Percentiles rank a stretch among this genome's conserved stretches.
Evolutionary conservation across 176 grass and related monocot species (phyloP).

Genomic region (Carex parvula): DNA sequence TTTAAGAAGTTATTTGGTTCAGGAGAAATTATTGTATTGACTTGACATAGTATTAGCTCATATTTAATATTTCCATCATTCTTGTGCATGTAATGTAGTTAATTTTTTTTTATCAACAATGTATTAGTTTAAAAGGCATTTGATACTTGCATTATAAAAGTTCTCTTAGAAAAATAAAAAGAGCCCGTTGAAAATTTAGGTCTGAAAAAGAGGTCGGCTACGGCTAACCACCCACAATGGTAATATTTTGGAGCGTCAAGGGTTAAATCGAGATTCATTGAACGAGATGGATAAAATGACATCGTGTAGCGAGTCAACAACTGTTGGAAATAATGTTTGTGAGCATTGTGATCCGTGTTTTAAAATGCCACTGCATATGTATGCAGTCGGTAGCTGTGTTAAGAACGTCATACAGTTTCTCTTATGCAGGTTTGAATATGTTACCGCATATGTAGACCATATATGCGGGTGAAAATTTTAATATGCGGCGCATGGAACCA

Average conservation of each 20-base stretch:
- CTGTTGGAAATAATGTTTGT: neutral
- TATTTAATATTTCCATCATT: neutral
- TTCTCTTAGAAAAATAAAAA: neutral
- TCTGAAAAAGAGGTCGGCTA: neutral
- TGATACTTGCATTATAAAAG: neutral
- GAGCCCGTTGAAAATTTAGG: constrained; percentile 6
- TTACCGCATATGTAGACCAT: too few relatives aligned
- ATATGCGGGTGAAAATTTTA: too few relatives aligned
- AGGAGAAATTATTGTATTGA: neutral
- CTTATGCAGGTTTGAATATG: too few relatives aligned
- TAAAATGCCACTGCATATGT: too few relatives aligned
- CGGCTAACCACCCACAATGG: constrained; percentile 11
- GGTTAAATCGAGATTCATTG: neutral
- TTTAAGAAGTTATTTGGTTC: too few relatives aligned
- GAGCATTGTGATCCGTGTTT: too few relatives aligned
- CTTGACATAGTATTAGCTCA: neutral
- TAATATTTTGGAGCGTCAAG: constrained; percentile 2
- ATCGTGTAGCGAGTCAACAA: neutral
- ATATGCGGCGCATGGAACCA: too few relatives aligned
- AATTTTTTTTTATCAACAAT: neutral
- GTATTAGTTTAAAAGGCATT: neutral
- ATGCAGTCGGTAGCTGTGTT: too few relatives aligned
- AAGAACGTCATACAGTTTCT: too few relatives aligned
- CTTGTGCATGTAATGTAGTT: neutral
- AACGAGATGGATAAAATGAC: neutral